These are phyloP conservation scores for Penicillium hordei DNA, from an alignment of 2,329 filamentous ascomycete genomes.

Conservation along the genomic window DNA sequence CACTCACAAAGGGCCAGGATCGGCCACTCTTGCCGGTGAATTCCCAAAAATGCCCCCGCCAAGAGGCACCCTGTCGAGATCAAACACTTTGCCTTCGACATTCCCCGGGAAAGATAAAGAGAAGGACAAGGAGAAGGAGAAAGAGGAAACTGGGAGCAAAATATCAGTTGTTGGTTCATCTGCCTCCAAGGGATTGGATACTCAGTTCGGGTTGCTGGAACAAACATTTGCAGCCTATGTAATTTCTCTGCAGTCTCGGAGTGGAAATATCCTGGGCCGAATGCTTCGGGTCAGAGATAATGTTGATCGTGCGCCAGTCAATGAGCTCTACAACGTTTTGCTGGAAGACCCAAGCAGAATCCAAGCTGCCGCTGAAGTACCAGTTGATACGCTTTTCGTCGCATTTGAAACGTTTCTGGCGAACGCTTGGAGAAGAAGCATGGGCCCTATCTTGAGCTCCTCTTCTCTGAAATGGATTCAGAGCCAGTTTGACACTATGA, in stretches of 20 bases:
- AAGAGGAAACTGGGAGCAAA: conserved; percentile 32
- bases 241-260: conserved; percentile 76
- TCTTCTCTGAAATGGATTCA: conserved; percentile 74
- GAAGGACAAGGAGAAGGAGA: conserved; percentile 29
- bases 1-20: conserved; percentile 36
- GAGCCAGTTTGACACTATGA: conserved; percentile 43
- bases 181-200: conserved; percentile 54
- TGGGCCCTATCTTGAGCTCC: conserved; percentile 78
- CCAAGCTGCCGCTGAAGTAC: conserved; percentile 71
- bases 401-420: conserved; percentile 92
- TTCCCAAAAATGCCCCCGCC: conserved; percentile 47
- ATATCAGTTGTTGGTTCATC: conserved; percentile 56
- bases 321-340: conserved; percentile 85
- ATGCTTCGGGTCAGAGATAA: conserved; percentile 67
- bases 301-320: conserved; percentile 77
- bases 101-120: conserved; percentile 51
- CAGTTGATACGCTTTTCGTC: conserved; percentile 81
- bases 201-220: conserved; percentile 72
- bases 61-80: conserved; percentile 41
- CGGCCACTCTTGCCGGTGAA: conserved; percentile 41
- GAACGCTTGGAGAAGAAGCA: conserved; percentile 83
- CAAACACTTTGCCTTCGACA: conserved; percentile 44
- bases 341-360: conserved; percentile 79
- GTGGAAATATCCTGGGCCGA: conserved; percentile 80
- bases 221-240: conserved; percentile 83